Conservation (phyloP, 352 stramenopile genomes). For the Aphanomyces stellatus region DNA sequence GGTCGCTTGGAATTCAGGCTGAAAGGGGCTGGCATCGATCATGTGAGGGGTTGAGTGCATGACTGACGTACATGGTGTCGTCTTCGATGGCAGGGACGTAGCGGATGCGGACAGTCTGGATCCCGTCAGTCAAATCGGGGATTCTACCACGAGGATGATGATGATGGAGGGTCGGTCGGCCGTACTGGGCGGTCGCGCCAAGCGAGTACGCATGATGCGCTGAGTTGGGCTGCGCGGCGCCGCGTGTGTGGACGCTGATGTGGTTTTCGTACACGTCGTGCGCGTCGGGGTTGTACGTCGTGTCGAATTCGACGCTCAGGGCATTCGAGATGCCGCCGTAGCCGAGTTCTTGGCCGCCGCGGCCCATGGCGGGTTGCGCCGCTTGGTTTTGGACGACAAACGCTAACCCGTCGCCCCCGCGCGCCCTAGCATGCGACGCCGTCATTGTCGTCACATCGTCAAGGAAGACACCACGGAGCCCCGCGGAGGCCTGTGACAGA, state of each 20-base stretch:
- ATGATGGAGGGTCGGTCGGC: neutral
- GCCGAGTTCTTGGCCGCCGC: slow-evolving; percentile 63
- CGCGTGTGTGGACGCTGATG: slow-evolving; percentile 75
- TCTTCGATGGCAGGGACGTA: slow-evolving; percentile 71
- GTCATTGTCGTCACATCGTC: no score
- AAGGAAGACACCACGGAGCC: no score
- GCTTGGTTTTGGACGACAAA: slow-evolving; percentile 86
- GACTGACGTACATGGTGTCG: no score
- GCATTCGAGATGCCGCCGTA: slow-evolving; percentile 82
- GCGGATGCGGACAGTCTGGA: slow-evolving; percentile 51
- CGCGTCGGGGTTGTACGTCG: slow-evolving; percentile 79
- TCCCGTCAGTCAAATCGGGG: slow-evolving; percentile 69
- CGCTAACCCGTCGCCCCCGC: slow-evolving; percentile 65
- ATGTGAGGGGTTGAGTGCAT: no score
- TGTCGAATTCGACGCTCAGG: slow-evolving; percentile 89
- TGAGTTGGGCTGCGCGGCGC: slow-evolving; percentile 27
- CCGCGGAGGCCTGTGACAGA: slow-evolving; percentile 19
- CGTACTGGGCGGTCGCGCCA: slow-evolving; percentile 38
- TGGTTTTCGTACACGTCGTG: slow-evolving; percentile 90
- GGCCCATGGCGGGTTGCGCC: slow-evolving; percentile 47
- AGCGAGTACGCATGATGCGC: slow-evolving; percentile 73
- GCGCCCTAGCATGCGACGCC: slow-evolving; percentile 38
- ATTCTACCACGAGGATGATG: slow-evolving; percentile 25
- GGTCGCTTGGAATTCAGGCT: slow-evolving; percentile 42
- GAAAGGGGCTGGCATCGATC: slow-evolving; percentile 53